Evolutionary conservation across 257 asterid genomes (phyloP).

Genomic region (Mitragyna speciosa): DNA sequence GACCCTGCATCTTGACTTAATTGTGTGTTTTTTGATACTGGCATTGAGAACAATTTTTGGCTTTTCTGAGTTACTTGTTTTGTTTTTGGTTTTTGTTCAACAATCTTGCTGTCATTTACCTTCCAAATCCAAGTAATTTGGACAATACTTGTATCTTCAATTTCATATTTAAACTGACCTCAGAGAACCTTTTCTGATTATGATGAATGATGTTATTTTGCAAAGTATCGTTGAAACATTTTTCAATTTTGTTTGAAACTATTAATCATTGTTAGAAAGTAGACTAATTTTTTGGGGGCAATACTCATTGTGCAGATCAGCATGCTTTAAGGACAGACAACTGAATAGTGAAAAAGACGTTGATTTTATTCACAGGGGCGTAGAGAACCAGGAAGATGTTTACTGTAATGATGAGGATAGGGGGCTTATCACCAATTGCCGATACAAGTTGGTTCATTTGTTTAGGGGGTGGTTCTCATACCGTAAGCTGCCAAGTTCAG

Average conservation of each 20-base stretch:
- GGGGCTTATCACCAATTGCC: conserved; percentile 24
- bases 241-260: neutral
- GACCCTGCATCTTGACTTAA: neutral
- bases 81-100: neutral
- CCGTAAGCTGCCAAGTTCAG: conserved; percentile 41
- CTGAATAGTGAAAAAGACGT: conserved; percentile 9
- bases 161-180: conserved; percentile 1
- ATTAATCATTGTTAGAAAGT: neutral
- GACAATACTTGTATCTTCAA: neutral
- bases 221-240: neutral
- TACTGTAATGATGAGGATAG: conserved; percentile 29
- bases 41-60: neutral
- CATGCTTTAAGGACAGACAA: neutral
- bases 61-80: neutral
- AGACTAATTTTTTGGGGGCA: conserved; percentile 9
- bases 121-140: neutral
- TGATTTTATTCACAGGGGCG: conserved; percentile 14
- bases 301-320: neutral
- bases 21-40: neutral
- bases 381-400: conserved; percentile 17
- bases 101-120: neutral
- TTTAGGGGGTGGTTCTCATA: conserved; percentile 58
- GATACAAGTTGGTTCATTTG: conserved; percentile 38
- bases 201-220: neutral
- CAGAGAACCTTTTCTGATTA: neutral